Evolutionary conservation across 768 basidiomycete species (phyloP).

Genomic region (Mycena vitilis): DNA sequence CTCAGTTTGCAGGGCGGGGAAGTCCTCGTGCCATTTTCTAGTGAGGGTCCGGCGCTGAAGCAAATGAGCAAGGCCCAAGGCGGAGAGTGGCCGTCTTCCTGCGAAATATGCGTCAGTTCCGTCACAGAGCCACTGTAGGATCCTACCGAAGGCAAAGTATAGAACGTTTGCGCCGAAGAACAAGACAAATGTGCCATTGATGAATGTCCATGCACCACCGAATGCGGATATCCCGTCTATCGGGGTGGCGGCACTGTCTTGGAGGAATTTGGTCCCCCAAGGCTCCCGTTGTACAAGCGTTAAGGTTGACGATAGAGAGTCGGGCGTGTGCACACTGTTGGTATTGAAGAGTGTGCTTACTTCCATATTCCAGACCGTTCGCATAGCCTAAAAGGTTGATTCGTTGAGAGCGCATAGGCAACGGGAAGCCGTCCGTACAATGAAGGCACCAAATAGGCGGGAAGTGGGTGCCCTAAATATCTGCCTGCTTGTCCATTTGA

Average conservation of each 20-base stretch:
- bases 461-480: background rate
- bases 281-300: background rate
- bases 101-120: too few species aligned
- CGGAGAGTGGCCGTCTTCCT: constrained; percentile 4
- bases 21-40: background rate
- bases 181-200: background rate
- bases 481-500: constrained; percentile 4
- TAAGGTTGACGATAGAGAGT: background rate
- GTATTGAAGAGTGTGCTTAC: background rate
- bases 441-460: background rate
- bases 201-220: background rate
- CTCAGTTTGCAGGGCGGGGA: constrained; percentile 1
- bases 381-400: background rate
- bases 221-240: background rate
- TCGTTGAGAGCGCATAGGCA: background rate
- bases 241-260: background rate
- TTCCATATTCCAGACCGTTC: constrained; percentile 5
- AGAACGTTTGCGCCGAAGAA: background rate
- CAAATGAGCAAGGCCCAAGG: background rate
- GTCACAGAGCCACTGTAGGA: background rate
- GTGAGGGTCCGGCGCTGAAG: background rate
- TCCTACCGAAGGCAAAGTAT: background rate
- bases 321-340: background rate
- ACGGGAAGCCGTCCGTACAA: background rate
- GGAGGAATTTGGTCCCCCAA: background rate